phyloP scores from a whole-genome alignment of 2,329 filamentous ascomycete genomes.

The Neonectria faginata region DNA sequence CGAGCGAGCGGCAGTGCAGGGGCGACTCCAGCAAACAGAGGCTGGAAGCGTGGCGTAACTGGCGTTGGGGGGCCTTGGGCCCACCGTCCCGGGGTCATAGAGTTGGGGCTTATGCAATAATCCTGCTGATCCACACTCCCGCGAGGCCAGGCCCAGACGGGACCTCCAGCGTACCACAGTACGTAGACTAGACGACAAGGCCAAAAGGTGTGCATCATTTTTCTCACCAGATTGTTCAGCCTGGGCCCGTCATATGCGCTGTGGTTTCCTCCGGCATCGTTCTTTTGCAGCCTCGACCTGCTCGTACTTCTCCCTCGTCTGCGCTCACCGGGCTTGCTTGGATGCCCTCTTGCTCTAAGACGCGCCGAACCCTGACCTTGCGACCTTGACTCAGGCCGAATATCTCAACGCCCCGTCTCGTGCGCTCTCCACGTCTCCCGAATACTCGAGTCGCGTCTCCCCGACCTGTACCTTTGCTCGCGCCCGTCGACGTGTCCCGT shows the following conservation, averaged over 20 bases:
- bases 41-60: constrained; percentile 9
- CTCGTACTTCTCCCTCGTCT: constrained; percentile 26
- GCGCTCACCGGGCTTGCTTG: constrained; percentile 33
- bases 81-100: constrained; percentile 18
- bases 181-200: constrained; percentile 9
- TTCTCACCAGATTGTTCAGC: constrained; percentile 44
- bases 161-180: constrained; percentile 9
- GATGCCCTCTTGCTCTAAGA: constrained; percentile 45
- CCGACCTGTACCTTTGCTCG: constrained; percentile 26
- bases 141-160: constrained; percentile 10
- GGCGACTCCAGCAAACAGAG: constrained; percentile 12
- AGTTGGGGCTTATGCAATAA: constrained; percentile 37
- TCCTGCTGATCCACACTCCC: constrained; percentile 48
- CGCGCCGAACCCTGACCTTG: constrained; percentile 32
- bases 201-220: constrained; percentile 39
- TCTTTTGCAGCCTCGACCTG: constrained; percentile 27
- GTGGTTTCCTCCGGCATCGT: constrained; percentile 41
- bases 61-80: constrained; percentile 11
- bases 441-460: constrained; percentile 21
- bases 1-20: constrained; percentile 7
- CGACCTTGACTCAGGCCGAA: constrained; percentile 35
- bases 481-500: constrained; percentile 14
- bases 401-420: constrained; percentile 22
- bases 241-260: constrained; percentile 50
- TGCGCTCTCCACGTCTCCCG: constrained; percentile 28